Percentiles rank a stretch among this genome's conserved stretches.
These are phyloP conservation scores for Cubamyces lactineus DNA, from an alignment of 768 basidiomycete genomes.

Conservation along the genomic window DNA sequence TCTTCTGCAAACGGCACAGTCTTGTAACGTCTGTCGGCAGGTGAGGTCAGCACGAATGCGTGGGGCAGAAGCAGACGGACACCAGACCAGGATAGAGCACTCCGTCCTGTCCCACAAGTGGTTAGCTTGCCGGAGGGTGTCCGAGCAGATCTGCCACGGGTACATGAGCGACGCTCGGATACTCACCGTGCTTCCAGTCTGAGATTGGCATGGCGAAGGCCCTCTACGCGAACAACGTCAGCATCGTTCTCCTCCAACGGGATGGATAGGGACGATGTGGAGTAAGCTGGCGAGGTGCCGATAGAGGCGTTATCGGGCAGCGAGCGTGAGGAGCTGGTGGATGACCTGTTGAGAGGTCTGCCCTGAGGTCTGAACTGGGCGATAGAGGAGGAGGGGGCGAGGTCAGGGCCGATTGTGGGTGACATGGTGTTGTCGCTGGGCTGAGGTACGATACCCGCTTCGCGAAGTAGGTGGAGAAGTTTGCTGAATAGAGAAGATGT, in stretches of 20 bases:
- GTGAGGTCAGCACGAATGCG: constrained; percentile 28
- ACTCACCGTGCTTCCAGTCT: constrained; percentile 75
- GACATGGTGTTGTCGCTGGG: constrained; percentile 23
- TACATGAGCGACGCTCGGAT: constrained; percentile 25
- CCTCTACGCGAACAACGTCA: constrained; percentile 57
- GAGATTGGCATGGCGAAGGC: constrained; percentile 57
- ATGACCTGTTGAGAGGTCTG: constrained; percentile 17
- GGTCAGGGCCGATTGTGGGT: constrained; percentile 28
- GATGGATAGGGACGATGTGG: constrained; percentile 39
- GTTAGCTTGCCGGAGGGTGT: constrained; percentile 29
- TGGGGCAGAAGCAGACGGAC: constrained; percentile 41
- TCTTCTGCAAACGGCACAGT: constrained; percentile 55
- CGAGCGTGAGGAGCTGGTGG: constrained; percentile 23
- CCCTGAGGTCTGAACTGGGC: constrained; percentile 9
- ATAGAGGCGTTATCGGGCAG: constrained; percentile 23
- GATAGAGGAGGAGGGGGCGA: constrained; percentile 17
- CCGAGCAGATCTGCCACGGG: constrained; percentile 21
- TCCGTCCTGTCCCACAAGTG: constrained; percentile 29
- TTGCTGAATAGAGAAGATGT: constrained; percentile 23
- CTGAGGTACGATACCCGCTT: constrained; percentile 19
- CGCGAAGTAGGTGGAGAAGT: constrained; percentile 24
- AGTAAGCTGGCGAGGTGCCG: constrained; percentile 32
- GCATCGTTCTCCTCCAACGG: constrained; percentile 40
- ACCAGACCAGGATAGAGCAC: constrained; percentile 37
- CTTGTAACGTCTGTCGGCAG: constrained; percentile 63